Evolutionary conservation across 192 early-diverging fungal species (phyloP).

Genomic region (Chytriomyces confervae): DNA sequence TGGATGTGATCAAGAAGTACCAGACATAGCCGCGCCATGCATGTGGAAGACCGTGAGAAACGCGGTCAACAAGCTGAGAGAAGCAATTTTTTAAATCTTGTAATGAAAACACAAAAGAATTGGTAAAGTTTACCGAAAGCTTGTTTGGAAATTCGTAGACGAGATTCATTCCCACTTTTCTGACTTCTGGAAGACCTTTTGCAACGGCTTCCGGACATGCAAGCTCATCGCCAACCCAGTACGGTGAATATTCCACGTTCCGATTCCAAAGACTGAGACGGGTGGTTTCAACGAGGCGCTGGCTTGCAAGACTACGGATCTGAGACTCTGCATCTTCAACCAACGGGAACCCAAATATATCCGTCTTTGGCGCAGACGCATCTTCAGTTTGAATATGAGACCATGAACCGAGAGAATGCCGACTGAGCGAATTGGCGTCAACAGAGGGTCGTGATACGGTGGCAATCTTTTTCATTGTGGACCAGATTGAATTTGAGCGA

Average conservation of each 20-base stretch:
- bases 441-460: neutral
- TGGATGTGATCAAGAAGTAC: neutral
- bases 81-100: neutral
- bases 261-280: neutral
- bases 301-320: neutral
- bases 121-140: neutral
- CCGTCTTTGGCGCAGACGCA: neutral
- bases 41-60: constrained; percentile 6
- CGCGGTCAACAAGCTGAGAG: neutral
- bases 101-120: neutral
- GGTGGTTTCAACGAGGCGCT: neutral
- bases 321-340: neutral
- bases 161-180: neutral
- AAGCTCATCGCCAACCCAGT: neutral
- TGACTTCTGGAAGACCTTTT: neutral
- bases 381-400: neutral
- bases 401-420: neutral
- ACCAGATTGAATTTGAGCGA: neutral
- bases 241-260: neutral
- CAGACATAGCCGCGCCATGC: neutral
- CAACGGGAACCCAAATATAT: neutral
- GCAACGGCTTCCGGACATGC: neutral
- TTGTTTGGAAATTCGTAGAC: neutral
- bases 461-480: neutral
- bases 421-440: too few species aligned